Evolutionary conservation across 495 filamentous ascomycete species (phyloP).

Genomic region (Recurvomyces mirabilis): DNA sequence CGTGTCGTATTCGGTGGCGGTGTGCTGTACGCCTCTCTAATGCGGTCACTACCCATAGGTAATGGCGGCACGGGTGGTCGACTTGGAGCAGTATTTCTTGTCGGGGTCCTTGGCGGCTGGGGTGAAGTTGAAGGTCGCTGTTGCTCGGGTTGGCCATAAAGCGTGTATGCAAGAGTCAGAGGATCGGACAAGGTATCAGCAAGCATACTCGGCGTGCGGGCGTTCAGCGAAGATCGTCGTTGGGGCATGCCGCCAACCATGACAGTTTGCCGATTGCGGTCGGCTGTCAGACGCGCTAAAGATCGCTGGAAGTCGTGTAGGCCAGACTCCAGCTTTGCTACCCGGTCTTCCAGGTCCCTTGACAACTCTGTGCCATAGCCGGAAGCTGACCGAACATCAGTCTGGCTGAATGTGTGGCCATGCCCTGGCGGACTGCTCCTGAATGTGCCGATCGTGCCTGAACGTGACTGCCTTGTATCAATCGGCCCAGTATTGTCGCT

Average conservation of each 20-base stretch:
- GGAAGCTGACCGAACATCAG: conserved; percentile 7
- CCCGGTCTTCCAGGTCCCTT: conserved; percentile 20
- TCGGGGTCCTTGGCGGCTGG: conserved; percentile 10
- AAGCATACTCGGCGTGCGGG: conserved; percentile 18
- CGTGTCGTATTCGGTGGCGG: too few species aligned
- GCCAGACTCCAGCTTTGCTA: conserved; percentile 14
- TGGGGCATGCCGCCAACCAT: conserved; percentile 8
- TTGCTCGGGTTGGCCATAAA: not conserved
- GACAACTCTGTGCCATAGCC: conserved; percentile 14
- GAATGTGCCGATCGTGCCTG: not conserved
- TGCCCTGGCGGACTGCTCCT: conserved; percentile 2
- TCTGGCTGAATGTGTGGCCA: not conserved
- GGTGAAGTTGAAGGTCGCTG: conserved; percentile 13
- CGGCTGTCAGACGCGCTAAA: conserved; percentile 10
- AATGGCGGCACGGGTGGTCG: not conserved
- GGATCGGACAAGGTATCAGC: conserved; percentile 10
- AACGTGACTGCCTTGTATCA: not conserved
- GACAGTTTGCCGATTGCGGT: conserved; percentile 16
- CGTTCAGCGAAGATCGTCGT: conserved; percentile 1
- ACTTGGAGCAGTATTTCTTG: not conserved
- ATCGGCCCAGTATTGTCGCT: too few species aligned
- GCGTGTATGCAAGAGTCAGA: not conserved
- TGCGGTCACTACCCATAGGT: not conserved
- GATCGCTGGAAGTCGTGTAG: conserved; percentile 14
- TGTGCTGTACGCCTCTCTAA: conserved; percentile 1